Evolutionary conservation across 2,329 filamentous ascomycete species (phyloP).

Genomic region (Lecanicillium sp.): DNA sequence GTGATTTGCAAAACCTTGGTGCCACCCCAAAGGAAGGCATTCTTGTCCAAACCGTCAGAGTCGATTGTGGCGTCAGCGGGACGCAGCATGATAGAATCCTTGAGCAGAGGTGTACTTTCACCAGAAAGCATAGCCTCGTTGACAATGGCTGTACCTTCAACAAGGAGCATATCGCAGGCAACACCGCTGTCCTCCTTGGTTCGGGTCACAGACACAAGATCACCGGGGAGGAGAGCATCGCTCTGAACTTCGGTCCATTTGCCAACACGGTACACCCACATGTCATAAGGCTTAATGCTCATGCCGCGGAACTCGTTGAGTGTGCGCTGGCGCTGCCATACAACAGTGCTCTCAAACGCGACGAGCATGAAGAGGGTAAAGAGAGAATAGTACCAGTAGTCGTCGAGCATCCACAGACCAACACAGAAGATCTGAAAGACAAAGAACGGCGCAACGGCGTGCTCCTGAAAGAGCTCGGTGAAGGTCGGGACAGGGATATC

Average conservation of each 20-base stretch:
- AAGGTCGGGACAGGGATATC: constrained; percentile 97
- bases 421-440: constrained; percentile 99
- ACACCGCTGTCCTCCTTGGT: constrained; percentile 97
- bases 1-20: constrained; percentile 96
- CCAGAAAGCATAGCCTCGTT: constrained; percentile 99
- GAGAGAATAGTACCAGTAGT: constrained; percentile 99
- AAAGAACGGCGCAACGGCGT: constrained; percentile 97
- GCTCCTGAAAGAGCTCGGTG: constrained; percentile 92
- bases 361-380: constrained; percentile 99
- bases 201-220: constrained; percentile 83
- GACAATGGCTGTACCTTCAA: constrained; percentile 93
- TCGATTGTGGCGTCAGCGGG: constrained; percentile 76
- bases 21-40: constrained; percentile 90
- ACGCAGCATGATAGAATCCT: constrained; percentile 89
- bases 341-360: constrained; percentile 94
- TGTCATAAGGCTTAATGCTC: constrained; percentile 97
- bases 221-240: constrained; percentile 86
- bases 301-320: constrained; percentile 95
- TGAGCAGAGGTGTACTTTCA: constrained; percentile 92
- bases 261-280: constrained; percentile 81
- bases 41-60: constrained; percentile 89
- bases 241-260: constrained; percentile 86
- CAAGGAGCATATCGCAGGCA: constrained; percentile 91
- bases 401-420: constrained; percentile 95
- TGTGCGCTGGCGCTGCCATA: constrained; percentile 96